phyloP scores from a whole-genome alignment of 768 basidiomycete genomes.

The Tricholoma hemisulphureum region DNA sequence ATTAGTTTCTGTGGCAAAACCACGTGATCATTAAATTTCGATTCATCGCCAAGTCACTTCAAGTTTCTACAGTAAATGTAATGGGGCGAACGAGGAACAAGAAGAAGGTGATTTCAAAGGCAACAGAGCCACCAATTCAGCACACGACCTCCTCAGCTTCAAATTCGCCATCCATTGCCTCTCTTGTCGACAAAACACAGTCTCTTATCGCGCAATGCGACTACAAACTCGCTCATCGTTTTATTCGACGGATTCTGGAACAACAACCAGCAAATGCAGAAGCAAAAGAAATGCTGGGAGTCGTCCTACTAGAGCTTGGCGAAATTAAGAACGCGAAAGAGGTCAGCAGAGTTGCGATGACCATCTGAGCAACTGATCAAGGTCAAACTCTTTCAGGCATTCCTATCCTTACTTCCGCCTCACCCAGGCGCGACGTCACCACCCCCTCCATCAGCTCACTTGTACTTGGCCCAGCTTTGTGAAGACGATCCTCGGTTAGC shows the following conservation, averaged over 20 bases:
- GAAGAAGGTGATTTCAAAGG: conserved; percentile 41
- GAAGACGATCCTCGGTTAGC: conserved; percentile 75
- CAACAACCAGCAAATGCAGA: conserved; percentile 60
- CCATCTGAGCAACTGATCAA: not conserved
- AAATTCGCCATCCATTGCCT: conserved; percentile 43
- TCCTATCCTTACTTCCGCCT: conserved; percentile 60
- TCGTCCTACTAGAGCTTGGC: conserved; percentile 76
- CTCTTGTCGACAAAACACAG: conserved; percentile 76
- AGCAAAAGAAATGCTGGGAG: conserved; percentile 79
- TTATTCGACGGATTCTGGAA: conserved; percentile 66
- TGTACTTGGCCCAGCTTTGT: conserved; percentile 85
- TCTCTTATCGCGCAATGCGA: conserved; percentile 81
- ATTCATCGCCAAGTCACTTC: too few relatives aligned
- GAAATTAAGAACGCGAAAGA: conserved; percentile 69
- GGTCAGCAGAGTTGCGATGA: conserved; percentile 38
- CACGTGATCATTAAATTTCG: conserved; percentile 33
- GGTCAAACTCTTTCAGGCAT: conserved; percentile 46
- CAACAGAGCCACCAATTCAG: conserved; percentile 23
- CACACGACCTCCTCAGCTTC: conserved; percentile 14
- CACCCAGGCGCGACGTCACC: conserved; percentile 54
- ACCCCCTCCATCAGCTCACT: conserved; percentile 76
- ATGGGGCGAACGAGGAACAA: conserved; percentile 61
- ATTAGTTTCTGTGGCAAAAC: not conserved
- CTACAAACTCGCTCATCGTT: conserved; percentile 75
- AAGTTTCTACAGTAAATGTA: conserved; percentile 4